A percentile compares a stretch with the other conserved stretches of the same genome.
Evolutionary conservation across 305 asterid genomes (phyloP).

Genomic region (Fraxinus latifolia): DNA sequence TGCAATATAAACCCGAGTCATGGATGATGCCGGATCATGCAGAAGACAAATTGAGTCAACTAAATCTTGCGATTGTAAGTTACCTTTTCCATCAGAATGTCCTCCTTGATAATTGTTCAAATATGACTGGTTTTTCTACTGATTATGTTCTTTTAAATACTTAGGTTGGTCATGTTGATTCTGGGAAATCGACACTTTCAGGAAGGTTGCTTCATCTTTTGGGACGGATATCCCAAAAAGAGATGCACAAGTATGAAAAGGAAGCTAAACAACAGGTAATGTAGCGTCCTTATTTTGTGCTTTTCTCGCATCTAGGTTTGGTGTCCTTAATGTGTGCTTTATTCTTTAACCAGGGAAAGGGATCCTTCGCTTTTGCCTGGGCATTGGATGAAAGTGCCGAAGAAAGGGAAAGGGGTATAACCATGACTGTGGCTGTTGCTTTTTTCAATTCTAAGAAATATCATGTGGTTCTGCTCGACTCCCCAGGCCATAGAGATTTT

Average conservation of each 20-base stretch:
- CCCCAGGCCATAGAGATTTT: constrained; percentile 96
- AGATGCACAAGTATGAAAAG: constrained; percentile 77
- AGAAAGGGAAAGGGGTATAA: constrained; percentile 98
- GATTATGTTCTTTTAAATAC: constrained; percentile 22
- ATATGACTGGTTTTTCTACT: neutral
- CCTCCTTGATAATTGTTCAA: neutral
- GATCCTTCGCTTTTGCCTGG: constrained; percentile 98
- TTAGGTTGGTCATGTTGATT: constrained; percentile 99
- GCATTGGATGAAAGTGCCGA: constrained; percentile 97
- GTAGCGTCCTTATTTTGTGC: constrained; percentile 13
- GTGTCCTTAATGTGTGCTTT: constrained; percentile 22
- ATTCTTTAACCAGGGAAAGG: constrained; percentile 74
- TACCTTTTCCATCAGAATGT: constrained; percentile 8
- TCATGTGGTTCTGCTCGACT: constrained; percentile 85
- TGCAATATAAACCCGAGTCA: constrained; percentile 61
- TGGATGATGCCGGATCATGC: constrained; percentile 62
- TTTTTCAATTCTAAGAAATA: constrained; percentile 68
- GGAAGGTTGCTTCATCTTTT: constrained; percentile 89
- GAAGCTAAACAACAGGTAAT: constrained; percentile 80
- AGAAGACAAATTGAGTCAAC: constrained; percentile 60
- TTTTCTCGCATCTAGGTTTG: constrained; percentile 23
- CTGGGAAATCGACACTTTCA: constrained; percentile 97
- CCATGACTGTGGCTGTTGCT: constrained; percentile 96
- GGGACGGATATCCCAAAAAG: constrained; percentile 81
- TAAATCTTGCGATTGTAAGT: constrained; percentile 93